phyloP scores from a whole-genome alignment of 805 yeast genomes.

The Cyberlindnera suaveolens region DNA sequence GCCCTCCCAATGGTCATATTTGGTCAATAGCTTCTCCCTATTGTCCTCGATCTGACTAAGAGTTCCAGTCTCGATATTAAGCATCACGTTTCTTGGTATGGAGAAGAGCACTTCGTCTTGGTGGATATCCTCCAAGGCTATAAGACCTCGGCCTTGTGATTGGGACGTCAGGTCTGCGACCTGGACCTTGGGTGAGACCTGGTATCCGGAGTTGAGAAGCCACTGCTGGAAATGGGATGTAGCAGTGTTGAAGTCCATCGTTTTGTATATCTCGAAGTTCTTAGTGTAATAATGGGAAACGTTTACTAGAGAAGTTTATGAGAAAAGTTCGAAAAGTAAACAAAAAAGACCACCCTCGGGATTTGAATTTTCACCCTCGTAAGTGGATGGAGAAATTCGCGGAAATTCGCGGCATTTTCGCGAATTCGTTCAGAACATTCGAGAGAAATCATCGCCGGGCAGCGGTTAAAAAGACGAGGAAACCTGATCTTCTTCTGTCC shows the following conservation, averaged over 20 bases:
- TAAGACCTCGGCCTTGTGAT: conserved; percentile 73
- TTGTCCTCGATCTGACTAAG: conserved; percentile 30
- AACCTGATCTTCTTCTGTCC: neutral
- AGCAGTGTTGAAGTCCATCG: conserved; percentile 18
- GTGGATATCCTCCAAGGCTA: conserved; percentile 55
- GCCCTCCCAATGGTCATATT: conserved; percentile 69
- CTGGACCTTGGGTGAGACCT: conserved; percentile 48
- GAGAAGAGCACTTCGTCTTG: conserved; percentile 61
- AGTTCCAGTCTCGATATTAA: conserved; percentile 56
- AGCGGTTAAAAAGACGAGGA: neutral
- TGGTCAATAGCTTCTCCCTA: conserved; percentile 30
- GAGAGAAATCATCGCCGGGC: conserved; percentile 2
- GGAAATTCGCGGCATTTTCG: too few relatives aligned
- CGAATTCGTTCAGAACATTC: conserved; percentile 1
- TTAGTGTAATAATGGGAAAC: too few relatives aligned
- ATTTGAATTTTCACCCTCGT: too few relatives aligned
- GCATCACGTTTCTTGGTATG: conserved; percentile 52
- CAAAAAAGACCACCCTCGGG: too few relatives aligned
- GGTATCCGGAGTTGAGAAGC: conserved; percentile 36
- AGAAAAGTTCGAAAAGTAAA: too few relatives aligned
- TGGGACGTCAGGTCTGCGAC: conserved; percentile 53
- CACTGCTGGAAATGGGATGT: conserved; percentile 41
- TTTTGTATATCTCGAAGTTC: too few relatives aligned
- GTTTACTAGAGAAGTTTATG: too few relatives aligned
- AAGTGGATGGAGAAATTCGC: too few relatives aligned